These are phyloP conservation scores for Colletotrichum cereale DNA, from an alignment of 2,329 filamentous ascomycete genomes.

Conservation along the genomic window DNA sequence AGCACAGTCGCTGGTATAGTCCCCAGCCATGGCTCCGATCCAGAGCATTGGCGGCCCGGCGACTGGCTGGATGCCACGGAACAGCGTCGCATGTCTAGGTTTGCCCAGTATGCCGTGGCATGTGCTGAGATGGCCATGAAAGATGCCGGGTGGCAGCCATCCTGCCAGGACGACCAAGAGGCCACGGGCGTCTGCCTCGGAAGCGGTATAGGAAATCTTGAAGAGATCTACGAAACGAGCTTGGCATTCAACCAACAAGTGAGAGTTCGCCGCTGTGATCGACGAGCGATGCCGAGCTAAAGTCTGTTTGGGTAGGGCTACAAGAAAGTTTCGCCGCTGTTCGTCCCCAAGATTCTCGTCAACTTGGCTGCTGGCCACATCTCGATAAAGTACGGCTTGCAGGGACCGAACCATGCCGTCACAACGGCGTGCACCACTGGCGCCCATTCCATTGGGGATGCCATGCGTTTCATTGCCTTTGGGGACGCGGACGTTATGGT, in stretches of 20 bases:
- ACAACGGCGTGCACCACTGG: conserved; percentile 98
- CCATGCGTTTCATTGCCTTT: conserved; percentile 89
- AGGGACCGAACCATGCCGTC: conserved; percentile 91
- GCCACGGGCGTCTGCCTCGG: conserved; percentile 91
- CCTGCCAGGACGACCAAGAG: conserved; percentile 72
- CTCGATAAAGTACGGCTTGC: conserved; percentile 90
- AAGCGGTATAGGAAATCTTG: conserved; percentile 94
- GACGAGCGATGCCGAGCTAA: conserved; percentile 35
- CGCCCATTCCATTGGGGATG: conserved; percentile 93
- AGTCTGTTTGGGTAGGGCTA: conserved; percentile 74
- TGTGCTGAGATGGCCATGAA: conserved; percentile 87
- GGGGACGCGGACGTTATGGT: conserved; percentile 96
- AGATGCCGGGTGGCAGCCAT: conserved; percentile 83
- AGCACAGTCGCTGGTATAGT: conserved; percentile 89
- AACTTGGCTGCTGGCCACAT: conserved; percentile 96
- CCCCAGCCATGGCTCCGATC: conserved; percentile 60
- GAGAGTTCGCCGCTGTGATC: conserved; percentile 49
- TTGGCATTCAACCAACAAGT: conserved; percentile 81
- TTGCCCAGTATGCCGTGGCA: conserved; percentile 91
- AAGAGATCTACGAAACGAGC: conserved; percentile 89
- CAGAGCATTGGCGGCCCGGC: conserved; percentile 61
- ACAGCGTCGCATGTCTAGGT: conserved; percentile 86
- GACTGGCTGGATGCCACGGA: conserved; percentile 68
- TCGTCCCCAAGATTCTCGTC: conserved; percentile 92
- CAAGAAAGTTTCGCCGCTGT: conserved; percentile 91